A percentile compares a stretch with the other conserved stretches of the same genome.
These are phyloP conservation scores for Hyphochytrium catenoides DNA, from an alignment of 352 stramenopile species.

Conservation along the genomic window DNA sequence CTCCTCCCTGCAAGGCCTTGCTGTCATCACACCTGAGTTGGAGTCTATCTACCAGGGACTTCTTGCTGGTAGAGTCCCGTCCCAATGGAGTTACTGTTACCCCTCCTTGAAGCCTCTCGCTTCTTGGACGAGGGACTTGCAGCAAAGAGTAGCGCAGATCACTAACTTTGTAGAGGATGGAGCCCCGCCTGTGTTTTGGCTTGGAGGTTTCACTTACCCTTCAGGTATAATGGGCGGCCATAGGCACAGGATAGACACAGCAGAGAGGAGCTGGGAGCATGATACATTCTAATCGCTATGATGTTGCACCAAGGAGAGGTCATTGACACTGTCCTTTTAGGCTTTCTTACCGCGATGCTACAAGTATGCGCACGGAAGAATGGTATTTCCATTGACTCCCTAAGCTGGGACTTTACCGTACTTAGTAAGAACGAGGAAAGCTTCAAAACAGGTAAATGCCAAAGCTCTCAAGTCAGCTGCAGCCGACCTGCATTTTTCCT, in stretches of 20 bases:
- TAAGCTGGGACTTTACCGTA: slow-evolving; percentile 84
- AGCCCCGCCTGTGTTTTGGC: slow-evolving; percentile 74
- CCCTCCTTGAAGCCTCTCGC: slow-evolving; percentile 78
- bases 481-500: too few relatives aligned
- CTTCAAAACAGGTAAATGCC: slow-evolving; percentile 6
- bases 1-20: slow-evolving; percentile 66
- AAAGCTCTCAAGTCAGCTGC: too few relatives aligned
- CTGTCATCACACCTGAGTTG: slow-evolving; percentile 82
- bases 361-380: slow-evolving; percentile 82
- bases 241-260: too few relatives aligned
- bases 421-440: slow-evolving; percentile 50
- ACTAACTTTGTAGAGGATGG: slow-evolving; percentile 52
- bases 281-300: too few relatives aligned
- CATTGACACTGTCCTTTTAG: too few relatives aligned
- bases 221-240: too few relatives aligned
- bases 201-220: slow-evolving; percentile 85
- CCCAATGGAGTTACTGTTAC: slow-evolving; percentile 76
- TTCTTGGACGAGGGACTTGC: slow-evolving; percentile 74
- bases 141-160: slow-evolving; percentile 67
- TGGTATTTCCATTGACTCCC: slow-evolving; percentile 76
- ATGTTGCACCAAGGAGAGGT: too few relatives aligned
- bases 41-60: slow-evolving; percentile 77
- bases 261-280: too few relatives aligned
- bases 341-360: slow-evolving; percentile 83
- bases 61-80: slow-evolving; percentile 56